Evolutionary conservation across 768 basidiomycete genomes (phyloP).

Genomic region (Tulasnella sp.): DNA sequence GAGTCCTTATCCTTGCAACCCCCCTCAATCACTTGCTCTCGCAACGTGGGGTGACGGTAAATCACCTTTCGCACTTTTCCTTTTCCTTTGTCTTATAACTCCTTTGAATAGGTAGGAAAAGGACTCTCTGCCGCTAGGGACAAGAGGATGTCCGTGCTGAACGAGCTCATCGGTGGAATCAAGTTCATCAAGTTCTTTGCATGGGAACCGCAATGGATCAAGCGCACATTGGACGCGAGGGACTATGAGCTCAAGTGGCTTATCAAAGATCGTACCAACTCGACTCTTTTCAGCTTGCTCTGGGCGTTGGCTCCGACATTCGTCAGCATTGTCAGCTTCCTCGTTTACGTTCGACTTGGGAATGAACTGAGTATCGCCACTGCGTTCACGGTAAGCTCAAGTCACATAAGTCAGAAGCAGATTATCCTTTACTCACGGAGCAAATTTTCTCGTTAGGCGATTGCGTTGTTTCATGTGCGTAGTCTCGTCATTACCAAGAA

Average conservation of each 20-base stretch:
- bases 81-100: not conserved
- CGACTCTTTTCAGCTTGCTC: slow-evolving; percentile 53
- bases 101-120: slow-evolving; percentile 24
- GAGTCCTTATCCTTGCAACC: slow-evolving; percentile 49
- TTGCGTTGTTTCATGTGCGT: not conserved
- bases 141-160: slow-evolving; percentile 65
- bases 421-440: not conserved
- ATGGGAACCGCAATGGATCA: slow-evolving; percentile 27
- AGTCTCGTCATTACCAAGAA: not conserved
- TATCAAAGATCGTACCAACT: slow-evolving; percentile 53
- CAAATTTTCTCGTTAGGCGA: not conserved
- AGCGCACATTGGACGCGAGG: slow-evolving; percentile 23
- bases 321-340: slow-evolving; percentile 72
- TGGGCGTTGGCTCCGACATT: slow-evolving; percentile 71
- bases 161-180: slow-evolving; percentile 47
- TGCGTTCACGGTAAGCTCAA: slow-evolving; percentile 55
- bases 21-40: slow-evolving; percentile 62
- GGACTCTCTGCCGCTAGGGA: slow-evolving; percentile 52
- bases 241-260: slow-evolving; percentile 24
- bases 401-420: too few species aligned
- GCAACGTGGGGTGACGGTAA: slow-evolving; percentile 33
- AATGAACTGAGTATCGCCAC: slow-evolving; percentile 63
- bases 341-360: slow-evolving; percentile 56
- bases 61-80: not conserved
- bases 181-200: slow-evolving; percentile 27